Evolutionary conservation across 306 rosid species (phyloP).

Genomic region (Sicyos edulis): DNA sequence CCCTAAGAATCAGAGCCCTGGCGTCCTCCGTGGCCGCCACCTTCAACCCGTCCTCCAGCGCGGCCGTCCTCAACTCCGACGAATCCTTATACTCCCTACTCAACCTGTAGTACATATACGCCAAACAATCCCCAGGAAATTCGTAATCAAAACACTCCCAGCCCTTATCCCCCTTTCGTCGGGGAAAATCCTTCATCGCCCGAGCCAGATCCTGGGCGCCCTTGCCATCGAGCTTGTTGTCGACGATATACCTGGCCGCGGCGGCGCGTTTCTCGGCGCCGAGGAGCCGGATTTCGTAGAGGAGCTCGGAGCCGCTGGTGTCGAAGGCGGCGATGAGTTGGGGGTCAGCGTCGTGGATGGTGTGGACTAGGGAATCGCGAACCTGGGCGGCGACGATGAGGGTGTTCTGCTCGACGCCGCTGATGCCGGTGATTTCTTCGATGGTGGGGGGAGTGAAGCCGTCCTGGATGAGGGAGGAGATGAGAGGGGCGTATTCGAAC

Average conservation of each 20-base stretch:
- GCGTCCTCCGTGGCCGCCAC: slow-evolving; percentile 54
- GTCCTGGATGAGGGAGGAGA: slow-evolving; percentile 50
- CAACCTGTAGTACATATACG: slow-evolving; percentile 63
- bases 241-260: slow-evolving; percentile 47
- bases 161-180: slow-evolving; percentile 49
- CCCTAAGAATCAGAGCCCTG: slow-evolving; percentile 27
- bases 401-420: slow-evolving; percentile 66
- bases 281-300: slow-evolving; percentile 69
- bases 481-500: slow-evolving; percentile 69
- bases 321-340: slow-evolving; percentile 44
- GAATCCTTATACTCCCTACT: slow-evolving; percentile 47
- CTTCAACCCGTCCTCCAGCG: slow-evolving; percentile 48
- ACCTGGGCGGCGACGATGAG: slow-evolving; percentile 67
- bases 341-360: slow-evolving; percentile 35
- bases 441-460: slow-evolving; percentile 64
- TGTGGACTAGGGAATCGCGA: slow-evolving; percentile 52
- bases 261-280: slow-evolving; percentile 50
- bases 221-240: slow-evolving; percentile 35
- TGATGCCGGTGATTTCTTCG: slow-evolving; percentile 69
- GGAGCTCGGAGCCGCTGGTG: slow-evolving; percentile 49
- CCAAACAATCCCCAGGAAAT: slow-evolving; percentile 63
- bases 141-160: slow-evolving; percentile 62
- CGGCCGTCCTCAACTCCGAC: slow-evolving; percentile 36
- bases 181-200: slow-evolving; percentile 66
- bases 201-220: slow-evolving; percentile 67